phyloP scores from a whole-genome alignment of 768 basidiomycete species.

The Rickenella mellea region DNA sequence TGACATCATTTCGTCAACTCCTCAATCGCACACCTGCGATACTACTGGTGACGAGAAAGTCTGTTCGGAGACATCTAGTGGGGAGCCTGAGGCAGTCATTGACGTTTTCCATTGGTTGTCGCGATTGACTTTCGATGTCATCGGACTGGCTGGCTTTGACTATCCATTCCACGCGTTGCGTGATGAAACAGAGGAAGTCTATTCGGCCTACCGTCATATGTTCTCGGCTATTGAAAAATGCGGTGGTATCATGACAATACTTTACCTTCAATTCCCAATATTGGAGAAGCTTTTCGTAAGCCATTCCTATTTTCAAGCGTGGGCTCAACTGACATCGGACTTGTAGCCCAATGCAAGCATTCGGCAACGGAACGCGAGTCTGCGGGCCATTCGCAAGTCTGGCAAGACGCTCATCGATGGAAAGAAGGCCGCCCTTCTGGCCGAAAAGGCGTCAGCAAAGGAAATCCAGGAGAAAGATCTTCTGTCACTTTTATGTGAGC shows the following conservation, averaged over 20 bases:
- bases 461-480: constrained; percentile 35
- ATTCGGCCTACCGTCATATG: constrained; percentile 39
- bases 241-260: constrained; percentile 25
- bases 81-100: constrained; percentile 22
- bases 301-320: not conserved
- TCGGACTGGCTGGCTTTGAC: constrained; percentile 49
- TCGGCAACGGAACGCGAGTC: constrained; percentile 26
- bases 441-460: constrained; percentile 21
- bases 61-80: too few species aligned
- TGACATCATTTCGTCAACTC: not conserved
- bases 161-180: constrained; percentile 41
- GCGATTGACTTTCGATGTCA: constrained; percentile 53
- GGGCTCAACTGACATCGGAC: not conserved
- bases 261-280: constrained; percentile 38
- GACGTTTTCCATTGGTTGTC: constrained; percentile 53
- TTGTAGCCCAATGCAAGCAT: constrained; percentile 33
- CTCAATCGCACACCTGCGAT: not conserved
- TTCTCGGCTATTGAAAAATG: constrained; percentile 40
- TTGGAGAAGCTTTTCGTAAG: constrained; percentile 36
- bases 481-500: constrained; percentile 38
- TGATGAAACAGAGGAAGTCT: constrained; percentile 39
- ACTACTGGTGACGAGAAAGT: not conserved
- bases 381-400: constrained; percentile 27
- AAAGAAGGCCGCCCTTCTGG: constrained; percentile 28
- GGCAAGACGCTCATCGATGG: constrained; percentile 34